Evolutionary conservation across 768 basidiomycete species (phyloP), one percentile per base, ranked within the genome.

Genomic region (Boletales sp.): DNA sequence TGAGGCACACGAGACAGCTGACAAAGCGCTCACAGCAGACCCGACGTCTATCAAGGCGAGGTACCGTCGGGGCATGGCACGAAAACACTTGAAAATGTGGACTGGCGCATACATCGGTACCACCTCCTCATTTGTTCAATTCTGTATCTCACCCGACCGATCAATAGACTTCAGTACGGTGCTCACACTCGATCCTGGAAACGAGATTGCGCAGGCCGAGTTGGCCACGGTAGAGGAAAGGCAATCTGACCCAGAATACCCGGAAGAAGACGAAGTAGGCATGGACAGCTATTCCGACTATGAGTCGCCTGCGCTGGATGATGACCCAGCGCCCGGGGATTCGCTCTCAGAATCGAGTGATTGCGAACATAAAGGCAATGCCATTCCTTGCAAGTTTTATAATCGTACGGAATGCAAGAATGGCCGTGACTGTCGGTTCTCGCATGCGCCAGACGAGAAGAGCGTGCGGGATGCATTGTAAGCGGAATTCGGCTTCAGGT

Each of bases 381-480:
- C 74, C 3, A 68, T 73, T 3, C 74, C 81, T 0, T 84, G 82
- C 60, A 70, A 75, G 40, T 79, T 77, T 58, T 81, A 83, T 59
- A 83, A 84, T 48, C 79, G 76, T 50, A 67, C 71, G 15, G 77
- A 77, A 0, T 82, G 81, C 57, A 60, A 50, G 10, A 66, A 71
- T 4, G 77, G 80, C 0, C 44, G 17, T 8, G 48, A 53, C 2
- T 84, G 82, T 55, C 50, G 50, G 15, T 81, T 69, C 61, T 78
- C 74, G 17, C 81, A 84, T 59, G 76, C 78, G 1, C 80, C 81
- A 0, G 80, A 83, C 52, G 57, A 70, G 37, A 78, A 75, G 60
- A 82, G 81, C 51, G 71, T 80, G 13, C 70, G 80, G 17, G 78
- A 84, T 53, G 71, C 74, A 12, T 61, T 81, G 82, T 82, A 50